These are phyloP conservation scores for Daedaleopsis sinensis DNA, from an alignment of 768 basidiomycete species.

Conservation along the genomic window DNA sequence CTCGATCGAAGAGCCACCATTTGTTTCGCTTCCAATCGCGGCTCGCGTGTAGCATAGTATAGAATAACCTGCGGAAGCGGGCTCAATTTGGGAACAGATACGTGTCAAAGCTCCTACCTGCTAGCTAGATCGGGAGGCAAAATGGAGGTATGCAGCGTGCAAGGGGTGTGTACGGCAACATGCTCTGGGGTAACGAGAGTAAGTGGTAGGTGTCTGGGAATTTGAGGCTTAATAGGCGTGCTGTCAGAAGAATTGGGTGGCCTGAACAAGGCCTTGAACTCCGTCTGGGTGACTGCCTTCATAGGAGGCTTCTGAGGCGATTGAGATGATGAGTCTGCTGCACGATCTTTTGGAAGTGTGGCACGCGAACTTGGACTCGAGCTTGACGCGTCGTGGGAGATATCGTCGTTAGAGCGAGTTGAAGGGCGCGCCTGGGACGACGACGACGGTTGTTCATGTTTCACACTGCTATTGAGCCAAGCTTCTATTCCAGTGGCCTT, in stretches of 20 bases:
- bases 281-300: constrained; percentile 37
- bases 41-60: constrained; percentile 67
- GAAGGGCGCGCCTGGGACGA: background rate
- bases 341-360: background rate
- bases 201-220: constrained; percentile 50
- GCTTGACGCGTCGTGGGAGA: background rate
- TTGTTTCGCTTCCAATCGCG: constrained; percentile 69
- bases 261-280: constrained; percentile 61
- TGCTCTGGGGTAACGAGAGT: constrained; percentile 62
- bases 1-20: constrained; percentile 83
- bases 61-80: constrained; percentile 52
- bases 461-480: constrained; percentile 49
- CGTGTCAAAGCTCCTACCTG: constrained; percentile 19
- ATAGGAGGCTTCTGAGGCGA: constrained; percentile 15
- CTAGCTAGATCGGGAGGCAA: constrained; percentile 79
- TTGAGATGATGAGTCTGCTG: background rate
- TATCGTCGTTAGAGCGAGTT: background rate
- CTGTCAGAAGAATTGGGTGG: constrained; percentile 45
- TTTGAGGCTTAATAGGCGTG: constrained; percentile 35
- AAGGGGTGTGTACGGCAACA: constrained; percentile 72
- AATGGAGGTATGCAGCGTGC: constrained; percentile 69
- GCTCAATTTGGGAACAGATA: background rate
- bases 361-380: background rate
- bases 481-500: constrained; percentile 43
- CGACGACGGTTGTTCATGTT: background rate